A percentile compares a stretch with the other conserved stretches of the same genome.
These are phyloP conservation scores for Madurella mycetomatis DNA, from an alignment of 2,329 filamentous ascomycete genomes.

Conservation along the genomic window DNA sequence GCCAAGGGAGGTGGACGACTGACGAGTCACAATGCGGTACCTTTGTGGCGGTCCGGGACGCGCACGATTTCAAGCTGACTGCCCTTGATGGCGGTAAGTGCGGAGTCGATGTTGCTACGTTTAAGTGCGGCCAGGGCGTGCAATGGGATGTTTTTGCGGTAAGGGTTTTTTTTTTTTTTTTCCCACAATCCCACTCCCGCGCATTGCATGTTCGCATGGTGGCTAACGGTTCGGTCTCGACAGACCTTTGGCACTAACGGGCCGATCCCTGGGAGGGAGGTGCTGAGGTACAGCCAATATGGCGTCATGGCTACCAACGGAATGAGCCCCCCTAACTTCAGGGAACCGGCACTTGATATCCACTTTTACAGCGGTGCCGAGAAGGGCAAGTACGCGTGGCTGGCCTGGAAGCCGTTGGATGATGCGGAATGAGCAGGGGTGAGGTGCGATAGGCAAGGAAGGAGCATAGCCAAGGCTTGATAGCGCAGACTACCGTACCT, in stretches of 20 bases:
- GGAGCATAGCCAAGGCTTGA: too few relatives aligned
- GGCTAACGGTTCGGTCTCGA: not conserved
- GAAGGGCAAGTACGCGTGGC: conserved; percentile 14
- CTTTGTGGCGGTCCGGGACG: not conserved
- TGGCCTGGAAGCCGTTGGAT: conserved; percentile 6
- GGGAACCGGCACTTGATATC: conserved; percentile 5
- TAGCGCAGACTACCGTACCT: too few relatives aligned
- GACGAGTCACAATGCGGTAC: conserved; percentile 11
- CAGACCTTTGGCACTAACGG: conserved; percentile 4
- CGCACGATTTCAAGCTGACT: not conserved
- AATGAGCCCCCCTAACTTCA: conserved; percentile 4
- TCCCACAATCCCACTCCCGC: not conserved
- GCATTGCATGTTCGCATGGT: not conserved
- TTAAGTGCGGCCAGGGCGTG: conserved; percentile 5
- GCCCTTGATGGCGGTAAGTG: not conserved
- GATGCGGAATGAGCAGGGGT: not conserved
- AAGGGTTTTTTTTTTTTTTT: not conserved
- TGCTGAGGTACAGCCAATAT: conserved; percentile 10
- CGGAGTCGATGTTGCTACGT: conserved; percentile 3
- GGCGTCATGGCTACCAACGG: conserved; percentile 6
- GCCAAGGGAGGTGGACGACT: conserved; percentile 11
- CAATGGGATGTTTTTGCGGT: conserved; percentile 5
- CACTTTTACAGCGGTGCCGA: conserved; percentile 11
- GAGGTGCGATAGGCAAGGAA: not conserved
- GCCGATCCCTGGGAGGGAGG: not conserved